Percentiles rank a stretch among this genome's conserved stretches.
phyloP scores from a whole-genome alignment of 2,329 filamentous ascomycete species.

The Pseudogymnoascus sp. region DNA sequence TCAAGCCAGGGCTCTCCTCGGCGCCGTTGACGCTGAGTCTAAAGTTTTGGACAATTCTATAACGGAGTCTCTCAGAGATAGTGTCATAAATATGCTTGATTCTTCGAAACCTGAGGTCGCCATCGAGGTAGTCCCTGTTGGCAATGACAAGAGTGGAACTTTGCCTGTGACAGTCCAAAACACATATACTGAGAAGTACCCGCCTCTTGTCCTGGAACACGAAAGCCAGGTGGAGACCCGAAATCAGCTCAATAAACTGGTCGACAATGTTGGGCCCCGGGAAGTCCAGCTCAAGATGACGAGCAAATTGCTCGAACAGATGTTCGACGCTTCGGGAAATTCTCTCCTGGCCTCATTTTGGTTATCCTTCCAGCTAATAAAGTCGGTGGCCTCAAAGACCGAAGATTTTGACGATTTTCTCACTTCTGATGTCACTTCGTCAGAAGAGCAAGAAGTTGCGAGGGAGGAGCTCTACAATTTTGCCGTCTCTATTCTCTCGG shows the following conservation, averaged over 20 bases:
- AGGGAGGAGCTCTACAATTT: slow-evolving; percentile 63
- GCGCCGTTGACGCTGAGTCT: slow-evolving; percentile 55
- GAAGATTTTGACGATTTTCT: slow-evolving; percentile 61
- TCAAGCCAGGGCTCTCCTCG: slow-evolving; percentile 61
- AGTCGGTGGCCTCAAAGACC: slow-evolving; percentile 44
- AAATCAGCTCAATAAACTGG: slow-evolving; percentile 49
- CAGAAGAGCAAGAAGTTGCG: slow-evolving; percentile 37
- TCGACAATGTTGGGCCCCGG: slow-evolving; percentile 48
- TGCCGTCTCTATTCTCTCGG: slow-evolving; percentile 54
- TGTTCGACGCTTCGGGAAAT: slow-evolving; percentile 51
- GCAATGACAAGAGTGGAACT: slow-evolving; percentile 23
- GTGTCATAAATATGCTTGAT: slow-evolving; percentile 42
- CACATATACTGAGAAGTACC: slow-evolving; percentile 37
- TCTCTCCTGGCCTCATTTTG: slow-evolving; percentile 67
- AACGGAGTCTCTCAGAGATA: slow-evolving; percentile 65
- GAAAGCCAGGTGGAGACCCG: slow-evolving; percentile 61
- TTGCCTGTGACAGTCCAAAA: slow-evolving; percentile 23
- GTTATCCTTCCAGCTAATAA: slow-evolving; percentile 68
- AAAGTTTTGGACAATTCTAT: slow-evolving; percentile 61
- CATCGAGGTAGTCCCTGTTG: slow-evolving; percentile 19
- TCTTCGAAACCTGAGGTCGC: slow-evolving; percentile 19
- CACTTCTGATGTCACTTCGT: slow-evolving; percentile 40
- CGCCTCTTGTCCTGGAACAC: slow-evolving; percentile 54
- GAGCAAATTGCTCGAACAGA: slow-evolving; percentile 56
- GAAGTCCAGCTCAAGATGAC: slow-evolving; percentile 55